phyloP scores from a whole-genome alignment of 805 yeast species.

The Myxozyma neglecta region DNA sequence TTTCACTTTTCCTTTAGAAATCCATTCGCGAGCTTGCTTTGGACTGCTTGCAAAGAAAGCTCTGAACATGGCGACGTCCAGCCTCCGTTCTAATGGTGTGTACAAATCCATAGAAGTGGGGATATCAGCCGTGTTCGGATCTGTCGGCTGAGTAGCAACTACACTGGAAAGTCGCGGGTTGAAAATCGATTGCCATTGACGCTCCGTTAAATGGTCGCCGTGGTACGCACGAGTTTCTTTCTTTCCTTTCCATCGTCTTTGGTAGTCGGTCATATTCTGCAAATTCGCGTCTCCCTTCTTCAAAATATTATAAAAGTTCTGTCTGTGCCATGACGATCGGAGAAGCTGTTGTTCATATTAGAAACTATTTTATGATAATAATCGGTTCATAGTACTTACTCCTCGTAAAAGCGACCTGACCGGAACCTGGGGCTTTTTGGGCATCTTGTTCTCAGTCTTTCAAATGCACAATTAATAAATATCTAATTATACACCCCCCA shows the following conservation, averaged over 20 bases:
- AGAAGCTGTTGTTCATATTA: slow-evolving; percentile 40
- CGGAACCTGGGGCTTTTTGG: slow-evolving; percentile 24
- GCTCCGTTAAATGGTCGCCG: slow-evolving; percentile 89
- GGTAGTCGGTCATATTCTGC: slow-evolving; percentile 70
- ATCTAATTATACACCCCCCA: background rate
- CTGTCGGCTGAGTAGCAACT: slow-evolving; percentile 17
- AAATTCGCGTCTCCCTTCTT: slow-evolving; percentile 57
- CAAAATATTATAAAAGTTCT: slow-evolving; percentile 83
- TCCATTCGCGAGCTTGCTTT: slow-evolving; percentile 90
- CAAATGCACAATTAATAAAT: background rate
- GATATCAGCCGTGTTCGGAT: slow-evolving; percentile 43
- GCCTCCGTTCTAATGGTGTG: slow-evolving; percentile 82
- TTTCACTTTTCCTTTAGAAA: slow-evolving; percentile 73
- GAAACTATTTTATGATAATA: background rate
- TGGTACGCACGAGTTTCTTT: slow-evolving; percentile 92
- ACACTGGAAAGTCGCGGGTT: slow-evolving; percentile 60
- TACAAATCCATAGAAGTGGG: slow-evolving; percentile 87
- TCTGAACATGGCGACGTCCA: slow-evolving; percentile 88
- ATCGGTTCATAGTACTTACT: slow-evolving; percentile 10
- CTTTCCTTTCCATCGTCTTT: slow-evolving; percentile 89
- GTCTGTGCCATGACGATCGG: slow-evolving; percentile 89
- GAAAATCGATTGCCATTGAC: slow-evolving; percentile 73
- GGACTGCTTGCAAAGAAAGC: slow-evolving; percentile 90
- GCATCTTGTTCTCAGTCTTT: slow-evolving; percentile 3
- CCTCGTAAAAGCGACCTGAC: slow-evolving; percentile 26